phyloP scores from a whole-genome alignment of 2,329 filamentous ascomycete species.

The Penicillium psychrosexuale region DNA sequence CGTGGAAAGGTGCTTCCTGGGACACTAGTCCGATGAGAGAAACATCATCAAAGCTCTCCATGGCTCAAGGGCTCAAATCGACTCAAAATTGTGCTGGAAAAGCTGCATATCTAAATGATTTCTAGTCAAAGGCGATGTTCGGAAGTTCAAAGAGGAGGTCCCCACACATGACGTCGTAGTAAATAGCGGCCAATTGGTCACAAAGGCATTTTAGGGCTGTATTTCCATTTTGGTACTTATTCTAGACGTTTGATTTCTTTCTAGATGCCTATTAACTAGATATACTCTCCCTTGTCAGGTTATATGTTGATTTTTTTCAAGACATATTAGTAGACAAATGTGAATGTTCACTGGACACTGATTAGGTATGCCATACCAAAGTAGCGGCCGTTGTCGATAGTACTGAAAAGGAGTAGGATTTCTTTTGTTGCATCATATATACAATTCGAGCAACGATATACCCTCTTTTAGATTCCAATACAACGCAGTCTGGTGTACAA shows the following conservation, averaged over 20 bases:
- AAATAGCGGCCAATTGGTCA: conserved; percentile 2
- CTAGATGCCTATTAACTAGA: too few relatives aligned
- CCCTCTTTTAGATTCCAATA: background rate
- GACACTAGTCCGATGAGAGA: conserved; percentile 24
- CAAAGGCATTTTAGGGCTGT: background rate
- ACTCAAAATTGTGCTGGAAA: background rate
- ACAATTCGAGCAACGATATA: background rate
- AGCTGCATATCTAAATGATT: background rate
- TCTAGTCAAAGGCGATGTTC: background rate
- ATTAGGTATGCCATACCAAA: too few relatives aligned
- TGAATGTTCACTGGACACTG: too few relatives aligned
- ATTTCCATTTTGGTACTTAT: too few relatives aligned
- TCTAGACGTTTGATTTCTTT: too few relatives aligned
- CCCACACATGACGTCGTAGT: conserved; percentile 6
- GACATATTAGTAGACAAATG: too few relatives aligned
- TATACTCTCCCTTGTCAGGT: too few relatives aligned
- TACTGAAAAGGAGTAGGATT: background rate
- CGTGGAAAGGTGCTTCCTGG: conserved; percentile 11
- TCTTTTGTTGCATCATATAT: background rate
- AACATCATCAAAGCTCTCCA: conserved; percentile 43
- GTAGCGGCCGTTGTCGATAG: background rate
- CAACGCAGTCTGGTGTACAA: background rate
- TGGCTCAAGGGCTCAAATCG: conserved; percentile 7
- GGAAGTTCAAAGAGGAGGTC: background rate
- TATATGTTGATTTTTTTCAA: too few relatives aligned